A percentile compares a stretch with the other conserved stretches of the same genome.
Conservation (phyloP, 257 asterid species). For the Lithospermum erythrorhizon region DNA sequence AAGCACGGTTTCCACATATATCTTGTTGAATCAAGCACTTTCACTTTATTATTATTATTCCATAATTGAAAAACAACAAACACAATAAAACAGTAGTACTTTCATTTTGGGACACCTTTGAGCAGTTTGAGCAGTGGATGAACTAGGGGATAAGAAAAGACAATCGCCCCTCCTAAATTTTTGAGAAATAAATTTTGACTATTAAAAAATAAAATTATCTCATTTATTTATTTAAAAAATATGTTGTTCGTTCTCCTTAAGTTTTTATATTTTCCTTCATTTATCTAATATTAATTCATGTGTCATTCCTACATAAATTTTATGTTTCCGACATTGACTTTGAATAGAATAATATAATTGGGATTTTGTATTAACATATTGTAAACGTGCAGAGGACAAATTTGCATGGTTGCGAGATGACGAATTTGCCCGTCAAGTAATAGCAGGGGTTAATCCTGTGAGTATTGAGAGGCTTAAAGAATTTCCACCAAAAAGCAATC, state of each 20-base stretch:
- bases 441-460: conserved; percentile 92
- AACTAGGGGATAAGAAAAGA: too few relatives aligned
- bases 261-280: too few relatives aligned
- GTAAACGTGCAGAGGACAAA: conserved; percentile 60
- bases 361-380: background rate
- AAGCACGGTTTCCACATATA: conserved; percentile 13
- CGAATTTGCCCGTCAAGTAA: conserved; percentile 84
- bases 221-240: too few relatives aligned
- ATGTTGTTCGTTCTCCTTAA: too few relatives aligned
- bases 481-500: conserved; percentile 82
- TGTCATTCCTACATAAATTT: too few relatives aligned
- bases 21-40: background rate
- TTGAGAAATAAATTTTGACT: too few relatives aligned
- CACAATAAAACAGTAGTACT: background rate
- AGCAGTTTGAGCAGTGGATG: too few relatives aligned
- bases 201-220: too few relatives aligned
- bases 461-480: conserved; percentile 59
- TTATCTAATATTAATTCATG: too few relatives aligned
- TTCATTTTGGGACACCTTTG: too few relatives aligned
- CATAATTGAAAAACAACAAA: background rate
- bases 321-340: too few relatives aligned
- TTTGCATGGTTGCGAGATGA: conserved; percentile 94
- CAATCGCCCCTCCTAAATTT: too few relatives aligned
- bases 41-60: background rate
- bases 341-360: background rate